Evolutionary conservation across 2,329 filamentous ascomycete genomes (phyloP), one percentile per base, ranked within the genome.

Genomic region (Exophiala mesophila): DNA sequence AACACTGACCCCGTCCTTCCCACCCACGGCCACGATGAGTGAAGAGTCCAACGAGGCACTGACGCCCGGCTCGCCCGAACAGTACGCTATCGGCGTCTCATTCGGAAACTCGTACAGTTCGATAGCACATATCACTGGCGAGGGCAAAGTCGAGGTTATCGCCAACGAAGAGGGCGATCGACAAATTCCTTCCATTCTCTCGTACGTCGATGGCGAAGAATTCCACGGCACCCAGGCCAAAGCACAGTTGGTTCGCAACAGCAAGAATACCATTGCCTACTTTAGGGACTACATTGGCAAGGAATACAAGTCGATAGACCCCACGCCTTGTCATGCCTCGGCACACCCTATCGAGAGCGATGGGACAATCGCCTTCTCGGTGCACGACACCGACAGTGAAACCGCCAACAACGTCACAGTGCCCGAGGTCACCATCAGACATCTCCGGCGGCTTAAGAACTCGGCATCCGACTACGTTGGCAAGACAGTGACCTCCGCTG

Each of bases 31-130:
- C 39, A 26, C 36, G 41, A 72, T 72, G 69, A 69, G 65, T 59
- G 63, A 78, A 71, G 71, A 75, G 66, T 63, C 70, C 58, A 67
- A 74, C 70, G 64, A 68, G 65, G 60, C 64, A 60, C 21, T 29
- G 8, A 57, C 64, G 63, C 61, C 65, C 61, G 58, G 63, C 49
- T 35, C 57, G 20, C 53, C 61, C 23, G 72, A 77, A 65, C 69
- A 76, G 59, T 74, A 75, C 59, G 87, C 84, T 63, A 97, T 98
- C 69, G 92, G 92, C 65, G 88, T 98, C 63, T 85, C 89, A 56
- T 96, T 97, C 74, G 92, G 92, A 70, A 98, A 97, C 74, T 89
- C 88, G 50, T 94, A 95, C 81, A 94, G 88, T 72, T 96, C 88
- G 48, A 96, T 98, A 70, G 90, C 90, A 58, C 88, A 82, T 65